A percentile compares a stretch with the other conserved stretches of the same genome.
phyloP scores from a whole-genome alignment of 108 stramenopile genomes.

The Pseudonitzschia multistriata region DNA sequence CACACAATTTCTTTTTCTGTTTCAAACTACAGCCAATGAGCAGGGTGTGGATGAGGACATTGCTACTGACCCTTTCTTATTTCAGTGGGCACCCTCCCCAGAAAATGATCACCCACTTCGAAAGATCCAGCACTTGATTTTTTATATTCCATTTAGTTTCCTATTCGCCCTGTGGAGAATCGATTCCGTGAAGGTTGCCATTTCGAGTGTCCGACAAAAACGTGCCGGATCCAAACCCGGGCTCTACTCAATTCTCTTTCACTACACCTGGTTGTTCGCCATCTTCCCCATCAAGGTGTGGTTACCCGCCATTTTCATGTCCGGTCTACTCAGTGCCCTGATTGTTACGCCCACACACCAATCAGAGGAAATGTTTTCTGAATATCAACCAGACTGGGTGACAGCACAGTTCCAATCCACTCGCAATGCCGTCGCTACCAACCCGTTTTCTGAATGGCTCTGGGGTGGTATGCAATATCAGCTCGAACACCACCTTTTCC shows the following conservation, averaged over 20 bases:
- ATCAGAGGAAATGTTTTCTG: conserved; percentile 85
- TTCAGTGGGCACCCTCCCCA: conserved; percentile 82
- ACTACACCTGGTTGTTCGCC: conserved; percentile 73
- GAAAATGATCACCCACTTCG: conserved; percentile 81
- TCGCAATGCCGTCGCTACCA: conserved; percentile 85
- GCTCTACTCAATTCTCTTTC: conserved; percentile 63
- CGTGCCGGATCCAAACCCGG: conserved; percentile 72
- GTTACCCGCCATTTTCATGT: conserved; percentile 81
- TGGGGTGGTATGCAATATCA: conserved; percentile 98
- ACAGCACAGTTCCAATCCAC: conserved; percentile 89
- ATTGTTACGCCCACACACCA: conserved; percentile 95
- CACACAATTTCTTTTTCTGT: not conserved
- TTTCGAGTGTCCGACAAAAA: conserved; percentile 69
- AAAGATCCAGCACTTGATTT: conserved; percentile 87
- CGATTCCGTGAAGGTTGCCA: conserved; percentile 77
- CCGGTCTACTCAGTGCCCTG: conserved; percentile 85
- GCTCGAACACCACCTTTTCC: conserved; percentile 96
- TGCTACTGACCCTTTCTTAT: conserved; percentile 89
- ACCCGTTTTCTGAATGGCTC: conserved; percentile 86
- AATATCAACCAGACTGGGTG: conserved; percentile 87
- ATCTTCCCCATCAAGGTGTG: conserved; percentile 77
- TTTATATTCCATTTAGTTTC: conserved; percentile 83
- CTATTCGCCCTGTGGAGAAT: conserved; percentile 87
- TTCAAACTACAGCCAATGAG: conserved; percentile 62
- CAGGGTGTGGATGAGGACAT: conserved; percentile 93